Evolutionary conservation across 352 stramenopile species (phyloP).

Genomic region (Phytophthora pseudosyringae): DNA sequence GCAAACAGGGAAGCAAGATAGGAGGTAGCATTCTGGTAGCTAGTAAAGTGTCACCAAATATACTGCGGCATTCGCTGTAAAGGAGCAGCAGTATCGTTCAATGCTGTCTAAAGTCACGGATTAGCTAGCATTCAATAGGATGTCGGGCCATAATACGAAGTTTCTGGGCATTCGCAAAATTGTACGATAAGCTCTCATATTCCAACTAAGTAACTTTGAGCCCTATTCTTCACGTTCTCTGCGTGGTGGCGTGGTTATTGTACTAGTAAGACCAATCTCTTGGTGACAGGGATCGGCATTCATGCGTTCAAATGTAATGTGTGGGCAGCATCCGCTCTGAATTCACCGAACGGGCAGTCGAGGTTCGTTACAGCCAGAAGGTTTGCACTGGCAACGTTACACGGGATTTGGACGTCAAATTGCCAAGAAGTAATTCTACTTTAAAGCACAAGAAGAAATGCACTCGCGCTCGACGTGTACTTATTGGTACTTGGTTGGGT

Average conservation of each 20-base stretch:
- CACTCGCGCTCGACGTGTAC: background rate
- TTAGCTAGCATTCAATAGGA: too few relatives aligned
- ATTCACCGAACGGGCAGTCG: background rate
- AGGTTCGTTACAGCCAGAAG: conserved; percentile 2
- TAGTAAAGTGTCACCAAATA: too few relatives aligned
- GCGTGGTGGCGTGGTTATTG: background rate
- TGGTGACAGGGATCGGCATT: conserved; percentile 2
- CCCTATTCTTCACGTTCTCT: too few relatives aligned
- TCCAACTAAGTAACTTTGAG: too few relatives aligned
- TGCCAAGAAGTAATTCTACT: background rate
- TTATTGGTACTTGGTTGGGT: background rate
- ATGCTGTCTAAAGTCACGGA: too few relatives aligned
- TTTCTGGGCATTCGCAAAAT: too few relatives aligned
- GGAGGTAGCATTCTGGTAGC: too few relatives aligned
- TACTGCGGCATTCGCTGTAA: too few relatives aligned
- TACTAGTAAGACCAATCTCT: background rate
- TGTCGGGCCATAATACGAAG: too few relatives aligned
- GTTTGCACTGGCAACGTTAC: background rate
- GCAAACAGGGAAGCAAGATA: too few relatives aligned
- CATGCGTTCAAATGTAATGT: background rate
- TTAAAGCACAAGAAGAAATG: background rate
- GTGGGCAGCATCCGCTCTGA: background rate
- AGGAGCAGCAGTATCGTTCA: too few relatives aligned
- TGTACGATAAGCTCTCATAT: too few relatives aligned
- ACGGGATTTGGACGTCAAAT: conserved; percentile 1